Conservation (phyloP, 148 eudicot genomes). For the Linanthus parryae region DNA sequence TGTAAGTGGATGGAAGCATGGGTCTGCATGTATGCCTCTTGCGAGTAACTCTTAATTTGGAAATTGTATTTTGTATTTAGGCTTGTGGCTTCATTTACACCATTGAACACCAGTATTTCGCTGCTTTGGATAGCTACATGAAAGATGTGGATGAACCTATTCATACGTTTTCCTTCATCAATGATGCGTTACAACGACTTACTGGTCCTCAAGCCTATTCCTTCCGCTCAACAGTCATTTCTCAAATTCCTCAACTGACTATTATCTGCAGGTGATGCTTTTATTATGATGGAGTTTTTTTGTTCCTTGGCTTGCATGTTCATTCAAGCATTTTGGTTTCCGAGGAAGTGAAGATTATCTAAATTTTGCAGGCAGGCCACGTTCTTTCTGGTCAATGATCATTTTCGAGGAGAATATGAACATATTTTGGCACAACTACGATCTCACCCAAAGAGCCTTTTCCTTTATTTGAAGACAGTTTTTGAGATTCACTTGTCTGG, state of each 20-base stretch:
- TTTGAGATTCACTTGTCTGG: conserved; percentile 82
- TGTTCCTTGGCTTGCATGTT: conserved; percentile 5
- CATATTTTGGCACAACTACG: conserved; percentile 50
- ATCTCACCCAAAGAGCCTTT: conserved; percentile 70
- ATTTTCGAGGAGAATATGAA: conserved; percentile 44
- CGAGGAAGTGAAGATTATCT: conserved; percentile 3
- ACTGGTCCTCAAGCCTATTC: conserved; percentile 36
- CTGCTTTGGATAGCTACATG: conserved; percentile 87
- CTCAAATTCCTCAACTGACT: conserved; percentile 62
- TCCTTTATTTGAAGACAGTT: conserved; percentile 83
- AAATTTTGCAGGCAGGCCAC: conserved; percentile 69
- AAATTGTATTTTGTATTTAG: conserved; percentile 27
- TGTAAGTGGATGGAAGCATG: too few relatives aligned
- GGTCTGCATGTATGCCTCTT: too few relatives aligned
- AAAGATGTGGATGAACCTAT: conserved; percentile 71
- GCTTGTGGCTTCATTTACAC: conserved; percentile 84
- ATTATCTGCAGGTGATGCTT: conserved; percentile 61
- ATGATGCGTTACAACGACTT: conserved; percentile 34
- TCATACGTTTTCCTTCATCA: conserved; percentile 74
- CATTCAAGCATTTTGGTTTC: background rate
- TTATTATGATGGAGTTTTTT: conserved; percentile 1
- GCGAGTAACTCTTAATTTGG: too few relatives aligned
- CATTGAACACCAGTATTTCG: conserved; percentile 49
- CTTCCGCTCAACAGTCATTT: conserved; percentile 60
- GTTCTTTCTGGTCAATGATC: conserved; percentile 52